Conservation (phyloP, 2,329 filamentous ascomycete genomes). For the Akanthomyces uredinophilus region DNA sequence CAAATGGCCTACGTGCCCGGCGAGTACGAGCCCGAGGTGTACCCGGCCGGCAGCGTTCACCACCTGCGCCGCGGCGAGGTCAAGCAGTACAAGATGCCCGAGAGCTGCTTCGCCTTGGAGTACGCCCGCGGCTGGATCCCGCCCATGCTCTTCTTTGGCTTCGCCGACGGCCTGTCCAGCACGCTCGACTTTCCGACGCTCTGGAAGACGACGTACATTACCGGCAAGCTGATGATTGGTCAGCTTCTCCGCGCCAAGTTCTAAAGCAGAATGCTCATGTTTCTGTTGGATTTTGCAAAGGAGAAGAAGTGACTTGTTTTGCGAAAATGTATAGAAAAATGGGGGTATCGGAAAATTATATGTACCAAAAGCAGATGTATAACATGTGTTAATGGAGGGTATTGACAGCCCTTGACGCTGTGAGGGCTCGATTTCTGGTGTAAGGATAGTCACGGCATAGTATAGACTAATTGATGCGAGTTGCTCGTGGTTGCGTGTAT, state of each 20-base stretch:
- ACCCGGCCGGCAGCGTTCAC: constrained; percentile 64
- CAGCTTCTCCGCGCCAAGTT: constrained; percentile 71
- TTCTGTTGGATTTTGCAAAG: no score
- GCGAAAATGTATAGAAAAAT: no score
- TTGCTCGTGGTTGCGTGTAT: not conserved
- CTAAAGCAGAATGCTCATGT: constrained; percentile 30
- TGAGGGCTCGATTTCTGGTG: not conserved
- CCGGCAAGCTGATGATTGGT: constrained; percentile 67
- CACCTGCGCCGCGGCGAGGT: constrained; percentile 65
- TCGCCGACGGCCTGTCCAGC: constrained; percentile 72
- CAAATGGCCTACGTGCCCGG: constrained; percentile 71
- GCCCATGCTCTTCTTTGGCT: constrained; percentile 87
- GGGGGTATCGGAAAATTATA: not conserved
- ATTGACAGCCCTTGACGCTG: not conserved
- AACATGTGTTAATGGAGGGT: not conserved
- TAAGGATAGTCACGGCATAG: not conserved
- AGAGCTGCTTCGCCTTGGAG: constrained; percentile 73
- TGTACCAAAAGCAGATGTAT: not conserved
- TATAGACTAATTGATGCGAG: constrained; percentile 4
- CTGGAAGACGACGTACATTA: constrained; percentile 71
- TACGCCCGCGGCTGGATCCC: constrained; percentile 88
- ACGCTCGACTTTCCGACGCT: constrained; percentile 82
- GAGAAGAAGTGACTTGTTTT: no score
- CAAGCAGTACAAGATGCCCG: constrained; percentile 81
- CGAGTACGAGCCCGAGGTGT: constrained; percentile 62